phyloP scores from a whole-genome alignment of 257 asterid species.

The Plantago ovata region DNA sequence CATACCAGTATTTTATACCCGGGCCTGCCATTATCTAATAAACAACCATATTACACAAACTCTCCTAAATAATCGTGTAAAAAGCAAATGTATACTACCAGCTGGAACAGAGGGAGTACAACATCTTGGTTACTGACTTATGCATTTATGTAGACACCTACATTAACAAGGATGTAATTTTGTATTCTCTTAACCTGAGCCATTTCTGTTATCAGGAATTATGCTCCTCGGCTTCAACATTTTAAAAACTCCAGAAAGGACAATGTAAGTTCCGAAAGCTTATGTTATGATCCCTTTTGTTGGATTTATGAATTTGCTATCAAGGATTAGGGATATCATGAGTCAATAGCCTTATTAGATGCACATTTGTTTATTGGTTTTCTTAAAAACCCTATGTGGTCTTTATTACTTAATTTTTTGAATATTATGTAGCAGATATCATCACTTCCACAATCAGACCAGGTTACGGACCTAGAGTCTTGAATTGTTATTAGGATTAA shows the following conservation, averaged over 20 bases:
- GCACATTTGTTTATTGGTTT: slow-evolving; percentile 5
- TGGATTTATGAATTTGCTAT: slow-evolving; percentile 11
- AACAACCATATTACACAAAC: too few relatives aligned
- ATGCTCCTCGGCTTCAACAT: slow-evolving; percentile 22
- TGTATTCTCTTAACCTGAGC: slow-evolving; percentile 16
- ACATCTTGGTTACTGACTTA: background rate
- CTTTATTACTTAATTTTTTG: background rate
- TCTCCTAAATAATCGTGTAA: too few relatives aligned
- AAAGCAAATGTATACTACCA: too few relatives aligned
- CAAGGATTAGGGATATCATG: slow-evolving; percentile 7
- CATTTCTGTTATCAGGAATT: slow-evolving; percentile 28
- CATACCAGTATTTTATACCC: too few relatives aligned
- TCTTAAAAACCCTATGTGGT: background rate
- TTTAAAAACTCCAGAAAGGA: slow-evolving; percentile 26
- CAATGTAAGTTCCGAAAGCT: slow-evolving; percentile 28
- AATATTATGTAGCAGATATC: too few relatives aligned
- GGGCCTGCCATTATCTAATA: too few relatives aligned
- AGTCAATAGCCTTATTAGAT: slow-evolving; percentile 15
- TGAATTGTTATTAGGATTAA: too few relatives aligned
- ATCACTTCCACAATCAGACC: too few relatives aligned
- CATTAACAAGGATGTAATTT: slow-evolving; percentile 6
- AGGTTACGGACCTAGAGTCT: too few relatives aligned
- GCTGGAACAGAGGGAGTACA: too few relatives aligned
- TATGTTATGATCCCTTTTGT: background rate
- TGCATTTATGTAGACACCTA: slow-evolving; percentile 4